Base-by-base conservation (phyloP, 768 basidiomycete genomes). In the Mycena indigotica region DNA sequence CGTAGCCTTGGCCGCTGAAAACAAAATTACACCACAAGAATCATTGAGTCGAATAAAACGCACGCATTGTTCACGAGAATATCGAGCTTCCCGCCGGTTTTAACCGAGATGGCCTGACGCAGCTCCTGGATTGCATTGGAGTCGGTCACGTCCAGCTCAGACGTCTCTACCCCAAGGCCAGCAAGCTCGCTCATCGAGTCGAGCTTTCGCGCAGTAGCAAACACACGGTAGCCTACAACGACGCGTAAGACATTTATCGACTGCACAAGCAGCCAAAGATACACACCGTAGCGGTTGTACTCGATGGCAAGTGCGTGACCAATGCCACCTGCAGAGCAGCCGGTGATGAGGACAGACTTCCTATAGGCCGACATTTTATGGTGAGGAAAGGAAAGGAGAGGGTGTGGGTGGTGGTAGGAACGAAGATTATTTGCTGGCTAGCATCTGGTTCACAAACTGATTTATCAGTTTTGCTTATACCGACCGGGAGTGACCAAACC, bases 21-120 rank as follows among this genome's bases (percentile, higher is more conserved):
- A 10, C 35, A n/a, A 38, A n/a, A 10, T n/a, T 38, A 44, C 8
- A 19, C 13, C 15, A 21, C 8, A 23, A 23, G 21, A 21, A 53
- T 41, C 46, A n/a, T 30, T 56, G 56, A 17, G 40, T 17, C 35
- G 26, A 39, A 39, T 30, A 30, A 46, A 4, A 56, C 61, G 44
- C 40, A 70, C 69, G 69, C 67, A 52, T 70, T 70, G 48, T 66
- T 73, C 8, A 72, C 67, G 10, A 72, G 60, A n/a, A 73, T 65
- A 45, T 73, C 69, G 5, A 73, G 66, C 41, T 44, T 60, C 17
- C 71, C 71, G 3, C 63, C 63, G 15, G 68, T 69, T 52, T 58
- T 10, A 17, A 23, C 46, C 13, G 56, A 50, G 21, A 72, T 55
- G 8, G 53, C 26, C 19, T 57, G 54, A 12, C 52, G 24, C 16